Base-by-base conservation (phyloP, 768 basidiomycete genomes). In the Gyrodon lividus region DNA sequence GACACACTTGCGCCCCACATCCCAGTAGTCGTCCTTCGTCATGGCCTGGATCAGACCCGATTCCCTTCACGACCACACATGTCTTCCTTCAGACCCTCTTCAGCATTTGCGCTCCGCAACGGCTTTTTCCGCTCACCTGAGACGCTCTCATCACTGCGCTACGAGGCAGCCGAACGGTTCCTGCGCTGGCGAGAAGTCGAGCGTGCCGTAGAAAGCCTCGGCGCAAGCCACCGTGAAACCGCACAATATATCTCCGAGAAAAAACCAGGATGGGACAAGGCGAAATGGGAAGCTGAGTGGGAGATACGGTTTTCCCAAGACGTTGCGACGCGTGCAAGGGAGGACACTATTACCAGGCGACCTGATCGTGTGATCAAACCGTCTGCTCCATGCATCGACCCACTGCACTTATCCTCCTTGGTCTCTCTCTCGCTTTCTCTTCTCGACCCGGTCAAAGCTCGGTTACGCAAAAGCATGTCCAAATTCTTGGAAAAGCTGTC, bases 181-280 rank as follows among this genome's bases (percentile, higher is more conserved):
- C 64, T 87, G 50, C 77, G 79, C 26, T 89, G 87, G 87, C 73
- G 84, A 28, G 87, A 87, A 62, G 79, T 88, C 23, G 82, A 86
- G 55, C 73, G 77, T 17, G 78, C 77, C 10, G 78, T 80, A 6
- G 74, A 75, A 51, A 69, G 69, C 31, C 72, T 83, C 35, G 70
- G 69, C 31, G 61, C 56, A 46, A 57, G 54, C 3, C 66, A 60
- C 48, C 66, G 68, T 3, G 69, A 66, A 50, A 66, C 51, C 5
- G 40, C 45, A 19, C 50, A 48, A 14, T 53, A 54, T 46, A 41
- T 63, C 17, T 59, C 56, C 46, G 64, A 52, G 62, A 64, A 47
- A 49, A 24, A 50, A 39, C 51, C 64, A 12, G 63, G 59, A 3
- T 87, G 84, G 86, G 76, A 78, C 61, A 84, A 84, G 68, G 75